Evolutionary conservation across 805 yeast species (phyloP).

Genomic region (Ogataea glucozyma): DNA sequence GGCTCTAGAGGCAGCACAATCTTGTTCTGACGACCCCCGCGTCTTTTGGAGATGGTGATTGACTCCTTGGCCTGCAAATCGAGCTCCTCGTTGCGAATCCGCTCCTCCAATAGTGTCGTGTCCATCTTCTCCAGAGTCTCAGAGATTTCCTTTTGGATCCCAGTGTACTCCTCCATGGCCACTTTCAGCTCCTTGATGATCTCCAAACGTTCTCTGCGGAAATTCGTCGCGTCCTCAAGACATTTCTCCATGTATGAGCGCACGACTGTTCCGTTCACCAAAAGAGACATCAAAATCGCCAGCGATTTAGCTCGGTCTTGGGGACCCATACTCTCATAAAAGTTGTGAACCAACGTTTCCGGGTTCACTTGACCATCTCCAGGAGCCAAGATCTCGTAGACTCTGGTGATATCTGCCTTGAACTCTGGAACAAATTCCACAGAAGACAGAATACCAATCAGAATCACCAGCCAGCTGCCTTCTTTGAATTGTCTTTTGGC

Average conservation of each 20-base stretch:
- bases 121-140: constrained; percentile 34
- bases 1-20: constrained; percentile 32
- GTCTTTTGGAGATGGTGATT: constrained; percentile 13
- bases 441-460: constrained; percentile 69
- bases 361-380: constrained; percentile 49
- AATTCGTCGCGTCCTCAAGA: constrained; percentile 58
- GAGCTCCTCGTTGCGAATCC: constrained; percentile 26
- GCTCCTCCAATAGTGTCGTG: constrained; percentile 22
- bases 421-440: constrained; percentile 60
- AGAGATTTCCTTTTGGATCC: constrained; percentile 42
- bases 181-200: constrained; percentile 58
- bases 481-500: constrained; percentile 73
- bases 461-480: constrained; percentile 81
- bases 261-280: constrained; percentile 58
- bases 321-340: constrained; percentile 51
- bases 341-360: constrained; percentile 50
- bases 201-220: constrained; percentile 70
- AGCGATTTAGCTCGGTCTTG: constrained; percentile 58
- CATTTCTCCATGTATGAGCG: constrained; percentile 67
- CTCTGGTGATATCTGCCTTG: constrained; percentile 47
- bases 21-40: constrained; percentile 22
- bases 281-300: constrained; percentile 61
- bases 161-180: constrained; percentile 51
- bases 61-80: neutral
- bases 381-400: constrained; percentile 62